phyloP scores from a whole-genome alignment of 257 asterid species.

The Schizonepeta tenuifolia region DNA sequence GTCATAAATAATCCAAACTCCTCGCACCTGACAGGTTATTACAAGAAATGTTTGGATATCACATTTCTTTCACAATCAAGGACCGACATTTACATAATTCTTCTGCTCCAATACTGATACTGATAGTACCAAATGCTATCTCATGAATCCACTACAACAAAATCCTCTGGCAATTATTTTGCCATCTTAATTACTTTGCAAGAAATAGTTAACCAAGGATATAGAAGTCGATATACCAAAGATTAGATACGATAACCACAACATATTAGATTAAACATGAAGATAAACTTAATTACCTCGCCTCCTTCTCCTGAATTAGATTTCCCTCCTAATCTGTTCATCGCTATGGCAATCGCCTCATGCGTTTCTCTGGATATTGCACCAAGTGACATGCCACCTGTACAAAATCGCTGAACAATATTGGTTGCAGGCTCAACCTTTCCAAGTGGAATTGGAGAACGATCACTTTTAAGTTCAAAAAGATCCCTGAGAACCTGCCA shows the following conservation, averaged over 20 bases:
- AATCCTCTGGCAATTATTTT: neutral
- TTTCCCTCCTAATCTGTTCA: conserved; percentile 96
- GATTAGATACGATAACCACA: neutral
- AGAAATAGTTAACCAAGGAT: neutral
- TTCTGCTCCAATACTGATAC: neutral
- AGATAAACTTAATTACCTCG: conserved; percentile 64
- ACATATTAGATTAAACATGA: conserved; percentile 8
- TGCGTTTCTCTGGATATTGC: conserved; percentile 99
- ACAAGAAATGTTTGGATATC: neutral
- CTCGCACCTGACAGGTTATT: neutral
- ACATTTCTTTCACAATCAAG: neutral
- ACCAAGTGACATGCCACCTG: conserved; percentile 99
- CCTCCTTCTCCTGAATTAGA: conserved; percentile 99
- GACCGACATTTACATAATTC: neutral
- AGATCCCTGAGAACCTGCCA: conserved; percentile 97
- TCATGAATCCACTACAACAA: neutral
- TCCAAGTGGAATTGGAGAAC: conserved; percentile 93
- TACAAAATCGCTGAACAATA: conserved; percentile 93
- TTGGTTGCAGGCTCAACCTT: conserved; percentile 90
- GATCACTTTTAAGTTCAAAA: conserved; percentile 81
- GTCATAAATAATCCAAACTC: neutral
- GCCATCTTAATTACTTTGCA: neutral
- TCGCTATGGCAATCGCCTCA: conserved; percentile 98
- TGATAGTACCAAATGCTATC: neutral
- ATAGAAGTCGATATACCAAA: neutral